A percentile compares a stretch with the other conserved stretches of the same genome.
Evolutionary conservation across 169 alveolate species (phyloP).

Genomic region (Perkinsus chesapeaki): DNA sequence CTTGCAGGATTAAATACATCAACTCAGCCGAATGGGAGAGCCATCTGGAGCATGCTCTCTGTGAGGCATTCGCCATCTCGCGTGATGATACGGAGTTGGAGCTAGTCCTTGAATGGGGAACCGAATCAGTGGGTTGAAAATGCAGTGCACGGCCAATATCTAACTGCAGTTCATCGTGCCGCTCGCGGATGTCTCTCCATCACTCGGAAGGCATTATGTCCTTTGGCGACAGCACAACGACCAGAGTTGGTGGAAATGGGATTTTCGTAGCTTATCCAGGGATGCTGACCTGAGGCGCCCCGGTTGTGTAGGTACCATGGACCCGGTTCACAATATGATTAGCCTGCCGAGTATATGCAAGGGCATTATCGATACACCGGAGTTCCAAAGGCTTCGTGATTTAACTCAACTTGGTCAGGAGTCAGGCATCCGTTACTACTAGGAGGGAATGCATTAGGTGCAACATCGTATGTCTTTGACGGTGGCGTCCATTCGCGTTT

Average conservation of each 20-base stretch:
- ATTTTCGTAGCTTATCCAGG: not conserved
- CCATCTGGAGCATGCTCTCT: not conserved
- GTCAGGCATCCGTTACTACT: too few relatives aligned
- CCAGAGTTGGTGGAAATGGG: not conserved
- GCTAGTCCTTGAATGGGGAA: not conserved
- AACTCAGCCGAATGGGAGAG: not conserved
- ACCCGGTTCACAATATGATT: not conserved
- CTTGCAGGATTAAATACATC: not conserved
- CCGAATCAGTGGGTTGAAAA: not conserved
- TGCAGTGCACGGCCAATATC: not conserved
- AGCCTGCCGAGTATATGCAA: slow-evolving; percentile 8
- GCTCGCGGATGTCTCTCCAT: not conserved
- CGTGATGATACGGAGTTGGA: not conserved
- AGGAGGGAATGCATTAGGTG: too few relatives aligned
- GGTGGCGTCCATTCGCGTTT: slow-evolving; percentile 75
- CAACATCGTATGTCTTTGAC: slow-evolving; percentile 61
- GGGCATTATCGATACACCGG: slow-evolving; percentile 63
- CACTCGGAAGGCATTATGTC: not conserved
- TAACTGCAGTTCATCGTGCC: not conserved
- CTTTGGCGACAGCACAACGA: not conserved
- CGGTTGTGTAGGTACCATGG: not conserved
- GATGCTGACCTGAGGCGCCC: not conserved
- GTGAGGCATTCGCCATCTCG: not conserved
- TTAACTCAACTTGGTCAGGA: slow-evolving; percentile 54
- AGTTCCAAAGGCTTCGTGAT: slow-evolving; percentile 66